A percentile compares a stretch with the other conserved stretches of the same genome.
These are phyloP conservation scores for Nakazawaea laoshanensis DNA, from an alignment of 805 yeast species.

Conservation along the genomic window DNA sequence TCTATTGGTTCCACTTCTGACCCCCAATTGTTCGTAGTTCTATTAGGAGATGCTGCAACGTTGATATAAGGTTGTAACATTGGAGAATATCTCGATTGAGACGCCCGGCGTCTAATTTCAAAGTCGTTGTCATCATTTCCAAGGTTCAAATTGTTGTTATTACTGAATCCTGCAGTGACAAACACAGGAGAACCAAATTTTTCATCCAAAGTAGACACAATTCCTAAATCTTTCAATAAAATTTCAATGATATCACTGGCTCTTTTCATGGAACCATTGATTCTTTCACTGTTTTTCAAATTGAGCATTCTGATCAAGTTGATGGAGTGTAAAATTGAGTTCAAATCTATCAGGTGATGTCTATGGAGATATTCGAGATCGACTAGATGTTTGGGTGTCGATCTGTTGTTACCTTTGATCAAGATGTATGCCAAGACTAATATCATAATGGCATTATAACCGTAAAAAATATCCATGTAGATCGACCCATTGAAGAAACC, in stretches of 20 bases:
- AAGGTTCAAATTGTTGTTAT: slow-evolving; percentile 5
- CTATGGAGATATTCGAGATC: slow-evolving; percentile 20
- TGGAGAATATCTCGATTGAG: neutral
- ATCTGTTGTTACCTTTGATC: slow-evolving; percentile 16
- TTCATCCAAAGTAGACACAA: slow-evolving; percentile 19
- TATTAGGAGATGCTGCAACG: neutral
- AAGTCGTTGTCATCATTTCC: slow-evolving; percentile 4
- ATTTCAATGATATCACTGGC: slow-evolving; percentile 34
- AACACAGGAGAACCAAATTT: slow-evolving; percentile 8
- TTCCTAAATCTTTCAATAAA: slow-evolving; percentile 31
- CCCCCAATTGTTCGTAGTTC: neutral
- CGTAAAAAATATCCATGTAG: slow-evolving; percentile 34
- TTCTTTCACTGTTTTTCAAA: slow-evolving; percentile 21
- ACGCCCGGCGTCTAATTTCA: neutral
- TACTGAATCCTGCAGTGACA: slow-evolving; percentile 7
- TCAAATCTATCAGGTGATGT: slow-evolving; percentile 19
- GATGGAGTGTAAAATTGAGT: slow-evolving; percentile 21
- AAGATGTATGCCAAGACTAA: slow-evolving; percentile 31
- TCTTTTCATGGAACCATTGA: slow-evolving; percentile 34
- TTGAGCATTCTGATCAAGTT: slow-evolving; percentile 24
- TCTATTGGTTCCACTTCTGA: slow-evolving; percentile 6
- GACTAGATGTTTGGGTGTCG: slow-evolving; percentile 14
- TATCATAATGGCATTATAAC: slow-evolving; percentile 33
- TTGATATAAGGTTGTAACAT: neutral
- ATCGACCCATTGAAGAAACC: slow-evolving; percentile 35